Evolutionary conservation across 176 grass and related monocot genomes (phyloP), one percentile per base, ranked within the genome.

Genomic region (Thinopyrum elongatum): DNA sequence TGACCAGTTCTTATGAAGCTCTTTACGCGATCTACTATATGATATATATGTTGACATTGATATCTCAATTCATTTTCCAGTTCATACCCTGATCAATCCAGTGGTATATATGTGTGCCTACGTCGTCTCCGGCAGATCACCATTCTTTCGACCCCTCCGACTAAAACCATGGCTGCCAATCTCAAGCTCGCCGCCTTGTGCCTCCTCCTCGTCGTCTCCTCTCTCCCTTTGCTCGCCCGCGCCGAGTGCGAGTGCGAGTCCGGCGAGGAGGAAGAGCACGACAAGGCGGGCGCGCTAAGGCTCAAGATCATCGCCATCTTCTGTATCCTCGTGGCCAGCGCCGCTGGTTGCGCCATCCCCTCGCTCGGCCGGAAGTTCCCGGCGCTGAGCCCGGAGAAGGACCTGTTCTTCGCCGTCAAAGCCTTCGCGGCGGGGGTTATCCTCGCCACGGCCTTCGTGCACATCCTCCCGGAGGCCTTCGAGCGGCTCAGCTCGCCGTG

Each of bases 361-460:
- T 60, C 63, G 1, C 85, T 92, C 0, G 88, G 94, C 36, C 70
- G 74, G 13, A 74, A 59, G 88, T 69, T 94, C 63, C 92, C 85
- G 36, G 84, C 77, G 0, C 87, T 94, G 12, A 55, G 83, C 2
- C 80, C 92, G 6, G 92, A 90, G n/a, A 85, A 79, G 0, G 80
- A 92, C 83, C 34, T 90, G 38, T 94, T 94, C 85, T 74, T 94
- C 88, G 72, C 68, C 13, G 10, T 97, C 44, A 97, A 97, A 86
- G 87, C 90, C 46, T 97, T 97, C 59, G 92, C 94, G 22, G 88
- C 88, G 2, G 92, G 94, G 10, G 92, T 97, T 82, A 94, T 97
- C 59, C 90, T 97, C 3, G 94, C 92, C 87, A 97, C 92, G 25
- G 90, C 72, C 0, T 89, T 97, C 79, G 89, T 97, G 64, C 94